Evolutionary conservation across 352 stramenopile genomes (phyloP), one percentile per base, ranked within the genome.

Genomic region (Phytophthora nicotianae): DNA sequence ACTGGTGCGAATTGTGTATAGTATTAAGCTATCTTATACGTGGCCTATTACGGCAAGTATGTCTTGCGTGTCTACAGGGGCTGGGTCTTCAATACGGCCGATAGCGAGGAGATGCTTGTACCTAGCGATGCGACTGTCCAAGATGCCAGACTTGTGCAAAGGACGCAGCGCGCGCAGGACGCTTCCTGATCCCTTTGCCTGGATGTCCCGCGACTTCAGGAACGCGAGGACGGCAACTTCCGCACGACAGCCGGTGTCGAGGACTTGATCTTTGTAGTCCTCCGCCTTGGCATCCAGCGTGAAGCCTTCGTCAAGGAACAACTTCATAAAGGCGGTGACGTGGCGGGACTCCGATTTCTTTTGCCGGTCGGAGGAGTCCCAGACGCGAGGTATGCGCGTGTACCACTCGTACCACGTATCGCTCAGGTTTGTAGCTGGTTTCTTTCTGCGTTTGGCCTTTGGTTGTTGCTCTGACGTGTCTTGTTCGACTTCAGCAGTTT

Each of bases 261-360:
- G 24, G 38, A 57, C 59, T 16, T 20, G 43, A 21, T 62, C 51
- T 8, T 57, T 60, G 47, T 38, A 58, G 50, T 58, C 35, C 32
- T 16, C 32, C 32, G 32, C n/a, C n/a, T n/a, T n/a, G n/a, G n/a
- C n/a, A 11, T 20, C 35, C 13, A 13, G 26, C 2, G 16, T 38
- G 38, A 13, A 72, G 48, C 29, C 57, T 6, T 33, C 52, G 5
- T 58, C 53, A 13, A 68, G 14, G 37, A 65, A 73, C 0, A 69
- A 16, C 45, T 65, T 64, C 43, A 68, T 68, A 33, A 59, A 62
- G 7, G 58, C 49, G 6, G 65, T 58, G 23, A 62, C 16, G 20
- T 48, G 24, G 40, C 55, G 54, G 3, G 32, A 58, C 2, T 73
- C 65, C 0, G 53, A 65, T 23, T 65, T 68, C 58, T 72, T 72